Conservation (phyloP, 306 rosid species). For the Prunus mume region DNA sequence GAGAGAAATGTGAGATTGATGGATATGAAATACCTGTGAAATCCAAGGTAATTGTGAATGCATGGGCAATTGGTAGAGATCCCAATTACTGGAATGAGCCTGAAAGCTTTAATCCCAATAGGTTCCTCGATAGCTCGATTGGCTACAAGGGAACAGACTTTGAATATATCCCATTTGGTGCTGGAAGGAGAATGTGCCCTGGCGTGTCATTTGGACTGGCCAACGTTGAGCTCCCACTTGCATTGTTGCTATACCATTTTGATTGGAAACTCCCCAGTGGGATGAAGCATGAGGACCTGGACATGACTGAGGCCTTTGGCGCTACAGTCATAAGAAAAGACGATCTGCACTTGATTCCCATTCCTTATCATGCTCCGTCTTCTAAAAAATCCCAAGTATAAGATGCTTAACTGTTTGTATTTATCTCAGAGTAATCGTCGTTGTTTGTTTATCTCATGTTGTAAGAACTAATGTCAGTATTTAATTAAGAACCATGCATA, state of each 20-base stretch:
- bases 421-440: no score
- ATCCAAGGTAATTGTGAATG: not conserved
- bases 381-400: no score
- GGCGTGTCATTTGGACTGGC: not conserved
- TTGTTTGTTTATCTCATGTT: no score
- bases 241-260: not conserved
- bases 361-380: not conserved
- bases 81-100: not conserved
- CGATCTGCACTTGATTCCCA: not conserved
- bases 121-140: not conserved
- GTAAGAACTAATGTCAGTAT: no score
- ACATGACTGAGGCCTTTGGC: not conserved
- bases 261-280: not conserved
- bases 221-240: not conserved
- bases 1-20: slow-evolving; percentile 18
- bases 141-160: not conserved
- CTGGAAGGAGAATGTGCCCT: no score
- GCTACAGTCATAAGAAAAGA: not conserved
- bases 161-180: no score
- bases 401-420: no score
- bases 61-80: slow-evolving; percentile 21
- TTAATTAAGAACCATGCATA: no score
- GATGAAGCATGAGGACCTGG: not conserved
- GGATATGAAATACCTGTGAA: not conserved
- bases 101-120: not conserved